Evolutionary conservation across 1,284 basidiomycete genomes (phyloP).

Genomic region (Cutaneotrichosporon sp.): DNA sequence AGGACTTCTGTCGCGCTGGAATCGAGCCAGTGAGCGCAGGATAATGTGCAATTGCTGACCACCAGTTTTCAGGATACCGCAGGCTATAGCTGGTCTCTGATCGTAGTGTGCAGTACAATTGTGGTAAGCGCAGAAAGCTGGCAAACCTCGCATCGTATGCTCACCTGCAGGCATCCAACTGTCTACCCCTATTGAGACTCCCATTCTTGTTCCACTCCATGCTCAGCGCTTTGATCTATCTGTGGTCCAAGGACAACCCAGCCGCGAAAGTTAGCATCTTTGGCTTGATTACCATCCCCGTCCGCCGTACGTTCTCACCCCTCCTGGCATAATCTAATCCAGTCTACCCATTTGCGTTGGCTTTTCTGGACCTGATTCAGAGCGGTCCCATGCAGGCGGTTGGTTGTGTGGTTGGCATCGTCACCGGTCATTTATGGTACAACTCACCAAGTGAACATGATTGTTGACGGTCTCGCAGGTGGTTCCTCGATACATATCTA

Average conservation of each 20-base stretch:
- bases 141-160: not conserved
- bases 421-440: constrained; percentile 44
- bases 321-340: not conserved
- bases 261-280: constrained; percentile 43
- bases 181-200: constrained; percentile 21
- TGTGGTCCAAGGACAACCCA: constrained; percentile 44
- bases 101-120: not conserved
- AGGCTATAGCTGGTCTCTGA: constrained; percentile 36
- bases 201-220: constrained; percentile 43
- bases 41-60: not conserved
- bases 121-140: not conserved
- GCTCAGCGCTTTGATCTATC: constrained; percentile 42
- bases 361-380: constrained; percentile 39
- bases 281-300: constrained; percentile 42
- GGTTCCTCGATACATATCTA: constrained; percentile 44
- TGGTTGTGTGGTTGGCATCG: constrained; percentile 35
- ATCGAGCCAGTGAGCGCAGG: constrained; percentile 25
- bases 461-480: constrained; percentile 28
- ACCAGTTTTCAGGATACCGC: constrained; percentile 33
- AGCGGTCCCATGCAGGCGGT: constrained; percentile 35
- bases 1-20: constrained; percentile 44
- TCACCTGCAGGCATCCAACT: constrained; percentile 30
- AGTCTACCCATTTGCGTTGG: constrained; percentile 44
- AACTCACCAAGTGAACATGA: not conserved
- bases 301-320: constrained; percentile 31